Conservation (phyloP, 108 stramenopile species). For the Cyclotella baltica region DNA sequence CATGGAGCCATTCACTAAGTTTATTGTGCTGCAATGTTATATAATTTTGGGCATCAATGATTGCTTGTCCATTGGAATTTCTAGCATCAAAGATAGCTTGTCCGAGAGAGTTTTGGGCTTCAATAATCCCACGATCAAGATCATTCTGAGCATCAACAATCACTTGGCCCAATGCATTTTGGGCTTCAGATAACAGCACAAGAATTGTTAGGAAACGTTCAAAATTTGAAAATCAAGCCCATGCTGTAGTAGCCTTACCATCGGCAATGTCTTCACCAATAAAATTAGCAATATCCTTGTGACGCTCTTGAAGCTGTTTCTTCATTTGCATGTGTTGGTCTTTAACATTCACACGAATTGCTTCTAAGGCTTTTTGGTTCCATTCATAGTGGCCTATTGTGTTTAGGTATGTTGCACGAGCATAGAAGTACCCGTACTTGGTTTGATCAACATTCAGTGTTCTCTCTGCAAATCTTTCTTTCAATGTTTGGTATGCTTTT, state of each 20-base stretch:
- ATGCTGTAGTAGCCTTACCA: too few relatives aligned
- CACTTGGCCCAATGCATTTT: neutral
- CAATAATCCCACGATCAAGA: too few relatives aligned
- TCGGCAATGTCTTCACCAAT: too few relatives aligned
- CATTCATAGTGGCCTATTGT: neutral
- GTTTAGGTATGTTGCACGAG: neutral
- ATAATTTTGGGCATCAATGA: neutral
- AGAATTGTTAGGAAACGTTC: too few relatives aligned
- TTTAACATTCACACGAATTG: neutral
- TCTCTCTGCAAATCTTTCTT: too few relatives aligned
- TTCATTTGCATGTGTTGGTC: slow-evolving; percentile 9
- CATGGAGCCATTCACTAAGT: slow-evolving; percentile 11
- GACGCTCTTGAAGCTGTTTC: slow-evolving; percentile 2
- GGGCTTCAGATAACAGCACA: neutral
- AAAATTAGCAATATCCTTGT: slow-evolving; percentile 1
- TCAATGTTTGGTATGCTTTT: too few relatives aligned
- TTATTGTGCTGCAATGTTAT: slow-evolving; percentile 8
- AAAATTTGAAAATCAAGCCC: too few relatives aligned
- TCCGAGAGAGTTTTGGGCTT: neutral
- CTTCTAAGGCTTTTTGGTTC: neutral
- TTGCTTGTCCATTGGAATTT: neutral
- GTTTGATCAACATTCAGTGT: neutral
- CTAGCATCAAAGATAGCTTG: neutral
- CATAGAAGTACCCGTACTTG: neutral
- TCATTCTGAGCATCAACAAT: too few relatives aligned